phyloP scores from a whole-genome alignment of 768 basidiomycete genomes.

The Panaeolus cyanescens region DNA sequence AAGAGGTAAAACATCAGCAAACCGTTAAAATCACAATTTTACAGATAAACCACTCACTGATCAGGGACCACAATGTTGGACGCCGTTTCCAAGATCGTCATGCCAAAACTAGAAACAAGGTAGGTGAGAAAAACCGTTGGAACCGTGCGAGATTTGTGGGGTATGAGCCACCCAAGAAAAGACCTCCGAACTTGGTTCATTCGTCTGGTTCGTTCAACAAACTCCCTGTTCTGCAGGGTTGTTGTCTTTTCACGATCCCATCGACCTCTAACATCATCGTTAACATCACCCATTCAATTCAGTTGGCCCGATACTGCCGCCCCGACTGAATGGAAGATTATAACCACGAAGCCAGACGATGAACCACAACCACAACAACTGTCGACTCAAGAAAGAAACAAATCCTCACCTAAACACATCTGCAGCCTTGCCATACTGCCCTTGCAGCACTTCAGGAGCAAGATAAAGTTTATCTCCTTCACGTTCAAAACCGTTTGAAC shows the following conservation, averaged over 20 bases:
- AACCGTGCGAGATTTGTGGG: slow-evolving; percentile 29
- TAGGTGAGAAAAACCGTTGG: slow-evolving; percentile 44
- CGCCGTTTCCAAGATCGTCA: slow-evolving; percentile 94
- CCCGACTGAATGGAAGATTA: slow-evolving; percentile 1
- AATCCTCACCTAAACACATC: slow-evolving; percentile 90
- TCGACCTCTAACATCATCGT: not conserved
- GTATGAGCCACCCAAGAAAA: not conserved
- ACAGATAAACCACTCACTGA: slow-evolving; percentile 65
- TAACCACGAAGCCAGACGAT: not conserved
- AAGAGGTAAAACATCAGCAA: slow-evolving; percentile 10
- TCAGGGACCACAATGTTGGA: slow-evolving; percentile 97
- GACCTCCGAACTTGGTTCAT: not conserved
- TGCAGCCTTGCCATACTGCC: slow-evolving; percentile 88
- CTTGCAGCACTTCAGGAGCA: slow-evolving; percentile 93
- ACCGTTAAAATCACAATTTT: slow-evolving; percentile 5
- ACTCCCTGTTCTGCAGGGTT: not conserved
- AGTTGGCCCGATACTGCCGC: slow-evolving; percentile 1
- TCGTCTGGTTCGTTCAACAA: not conserved
- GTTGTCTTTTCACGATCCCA: not conserved
- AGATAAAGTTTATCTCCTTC: slow-evolving; percentile 98
- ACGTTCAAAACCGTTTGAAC: slow-evolving; percentile 68
- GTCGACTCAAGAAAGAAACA: not conserved
- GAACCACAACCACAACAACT: not conserved
- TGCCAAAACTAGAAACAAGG: slow-evolving; percentile 71
- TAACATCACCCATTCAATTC: not conserved